phyloP scores from a whole-genome alignment of 768 basidiomycete genomes.

The Russula dissimulans region DNA sequence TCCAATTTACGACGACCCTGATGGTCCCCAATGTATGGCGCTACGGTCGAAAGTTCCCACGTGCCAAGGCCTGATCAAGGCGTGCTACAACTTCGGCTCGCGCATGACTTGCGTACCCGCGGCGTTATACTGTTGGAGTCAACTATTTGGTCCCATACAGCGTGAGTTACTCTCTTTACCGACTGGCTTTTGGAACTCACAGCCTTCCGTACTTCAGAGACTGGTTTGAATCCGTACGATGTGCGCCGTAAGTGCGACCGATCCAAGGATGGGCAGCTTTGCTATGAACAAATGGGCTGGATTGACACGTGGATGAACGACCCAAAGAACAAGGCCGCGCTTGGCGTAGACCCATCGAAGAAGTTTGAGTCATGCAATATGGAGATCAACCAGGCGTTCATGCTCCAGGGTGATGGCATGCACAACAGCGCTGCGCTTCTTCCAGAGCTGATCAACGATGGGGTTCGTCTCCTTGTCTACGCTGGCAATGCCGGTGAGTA shows the following conservation, averaged over 20 bases:
- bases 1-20: conserved; percentile 59
- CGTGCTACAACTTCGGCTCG: conserved; percentile 39
- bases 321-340: conserved; percentile 61
- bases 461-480: conserved; percentile 79
- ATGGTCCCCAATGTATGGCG: conserved; percentile 38
- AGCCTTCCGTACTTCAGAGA: conserved; percentile 32
- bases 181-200: background rate
- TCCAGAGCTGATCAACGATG: conserved; percentile 72
- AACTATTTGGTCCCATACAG: conserved; percentile 62
- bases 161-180: conserved; percentile 34
- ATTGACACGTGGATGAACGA: conserved; percentile 85
- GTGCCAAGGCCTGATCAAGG: conserved; percentile 43
- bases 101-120: conserved; percentile 49
- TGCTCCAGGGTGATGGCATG: conserved; percentile 76
- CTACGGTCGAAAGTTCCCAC: conserved; percentile 39
- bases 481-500: conserved; percentile 65
- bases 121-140: conserved; percentile 66
- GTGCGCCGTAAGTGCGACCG: conserved; percentile 69
- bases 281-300: conserved; percentile 77
- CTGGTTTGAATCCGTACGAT: conserved; percentile 86
- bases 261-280: conserved; percentile 49
- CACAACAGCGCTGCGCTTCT: conserved; percentile 74
- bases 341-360: conserved; percentile 56
- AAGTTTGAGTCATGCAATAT: conserved; percentile 67
- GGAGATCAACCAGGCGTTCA: conserved; percentile 75